phyloP scores from a whole-genome alignment of 768 basidiomycete species.

The Brasilioporus rufonigricans region DNA sequence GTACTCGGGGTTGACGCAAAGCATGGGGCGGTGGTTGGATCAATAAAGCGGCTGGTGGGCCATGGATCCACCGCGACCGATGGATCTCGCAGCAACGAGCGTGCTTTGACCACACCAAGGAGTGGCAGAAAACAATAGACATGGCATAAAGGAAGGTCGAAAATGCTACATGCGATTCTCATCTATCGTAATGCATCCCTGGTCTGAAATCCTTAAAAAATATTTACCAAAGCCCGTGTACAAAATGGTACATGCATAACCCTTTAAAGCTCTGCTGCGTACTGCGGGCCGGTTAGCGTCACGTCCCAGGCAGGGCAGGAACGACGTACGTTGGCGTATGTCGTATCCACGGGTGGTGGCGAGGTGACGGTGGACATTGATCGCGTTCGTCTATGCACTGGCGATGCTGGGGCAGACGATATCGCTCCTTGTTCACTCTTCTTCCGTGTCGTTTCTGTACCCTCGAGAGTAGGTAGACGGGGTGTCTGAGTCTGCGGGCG shows the following conservation, averaged over 20 bases:
- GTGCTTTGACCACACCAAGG: not conserved
- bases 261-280: conserved; percentile 25
- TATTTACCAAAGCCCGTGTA: conserved; percentile 3
- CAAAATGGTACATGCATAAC: not conserved
- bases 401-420: conserved; percentile 5
- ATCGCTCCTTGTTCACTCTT: not conserved
- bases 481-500: conserved; percentile 1
- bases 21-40: not conserved
- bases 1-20: not conserved
- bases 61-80: not conserved
- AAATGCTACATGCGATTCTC: conserved; percentile 17
- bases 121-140: not conserved
- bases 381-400: conserved; percentile 25
- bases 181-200: conserved; percentile 1
- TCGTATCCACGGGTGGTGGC: conserved; percentile 8
- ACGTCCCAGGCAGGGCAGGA: no score
- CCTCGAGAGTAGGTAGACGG: not conserved
- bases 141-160: conserved; percentile 15
- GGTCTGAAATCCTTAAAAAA: not conserved
- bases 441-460: not conserved
- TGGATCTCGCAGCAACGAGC: not conserved
- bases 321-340: conserved; percentile 16
- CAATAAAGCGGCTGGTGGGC: not conserved
- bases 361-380: conserved; percentile 28
- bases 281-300: conserved; percentile 12